Base-by-base conservation (phyloP, 2,329 filamentous ascomycete species). In the Metarhizium brunneum region DNA sequence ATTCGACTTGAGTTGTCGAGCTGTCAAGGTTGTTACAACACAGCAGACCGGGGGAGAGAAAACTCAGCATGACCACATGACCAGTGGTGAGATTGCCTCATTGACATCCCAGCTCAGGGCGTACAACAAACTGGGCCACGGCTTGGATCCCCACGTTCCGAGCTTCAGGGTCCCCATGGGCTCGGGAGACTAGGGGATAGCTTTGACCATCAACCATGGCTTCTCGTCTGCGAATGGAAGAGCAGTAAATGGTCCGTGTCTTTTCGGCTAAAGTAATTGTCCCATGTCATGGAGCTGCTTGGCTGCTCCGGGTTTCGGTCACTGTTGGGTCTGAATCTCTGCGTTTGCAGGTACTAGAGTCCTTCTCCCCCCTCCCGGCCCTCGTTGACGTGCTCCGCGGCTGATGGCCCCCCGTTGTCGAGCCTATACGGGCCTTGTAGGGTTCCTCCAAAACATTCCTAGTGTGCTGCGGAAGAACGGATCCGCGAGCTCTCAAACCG, bases 1-100 rank as follows among this genome's bases (percentile, higher is more conserved):
- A 20, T 16, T 30, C 45, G 45, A 18, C 7, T 48, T n/a, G 53
- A 49, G 32, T 50, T 45, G 40, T n/a, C 45, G 53, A 49, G 32
- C 45, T 45, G 40, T n/a, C 45, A 16, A 14, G 47, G 18, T 35
- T 29, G 53, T 47, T 36, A 20, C 48, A 36, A 20, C 48, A 36
- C 35, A 11, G 13, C n/a, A 7, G 32, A 43, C 53, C 14, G 16
- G 50, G 48, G 20, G 18, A 25, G 48, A 35, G 25, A 59, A 59
- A 57, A 59, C n/a, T 59, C 56, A 54, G 53, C 47, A 40, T 56
- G 55, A 50, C 53, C 58, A 59, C 58, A 56, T 59, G 58, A 59
- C 58, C 49, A 25, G 40, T 30, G 53, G 35, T 47, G 54, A 59
- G 56, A 58, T 59, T 59, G 56, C 51, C 53, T 52, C 52, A 43